These are phyloP conservation scores for Vinca minor DNA, from an alignment of 257 asterid species.

Conservation along the genomic window DNA sequence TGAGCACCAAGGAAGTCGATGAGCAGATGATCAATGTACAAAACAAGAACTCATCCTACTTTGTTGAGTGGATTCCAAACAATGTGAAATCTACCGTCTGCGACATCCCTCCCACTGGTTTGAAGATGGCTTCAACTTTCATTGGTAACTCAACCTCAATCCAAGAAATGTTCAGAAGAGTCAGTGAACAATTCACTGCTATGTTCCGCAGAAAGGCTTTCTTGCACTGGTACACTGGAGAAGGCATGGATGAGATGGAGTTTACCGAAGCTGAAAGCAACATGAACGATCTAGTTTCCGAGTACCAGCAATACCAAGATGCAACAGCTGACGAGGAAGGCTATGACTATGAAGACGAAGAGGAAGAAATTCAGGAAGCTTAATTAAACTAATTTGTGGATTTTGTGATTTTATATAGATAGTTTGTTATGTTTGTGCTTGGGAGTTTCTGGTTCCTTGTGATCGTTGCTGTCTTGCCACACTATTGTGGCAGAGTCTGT, in stretches of 20 bases:
- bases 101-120: constrained; percentile 60
- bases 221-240: too few relatives aligned
- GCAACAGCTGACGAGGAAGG: constrained; percentile 75
- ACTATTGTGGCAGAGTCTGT: constrained; percentile 14
- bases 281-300: constrained; percentile 73
- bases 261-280: too few relatives aligned
- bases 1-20: too few relatives aligned
- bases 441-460: constrained; percentile 4
- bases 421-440: constrained; percentile 1
- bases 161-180: too few relatives aligned
- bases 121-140: constrained; percentile 62
- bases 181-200: too few relatives aligned
- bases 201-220: too few relatives aligned
- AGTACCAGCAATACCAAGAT: constrained; percentile 72
- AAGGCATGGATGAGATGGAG: too few relatives aligned
- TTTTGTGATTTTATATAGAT: constrained; percentile 5
- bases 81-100: constrained; percentile 64
- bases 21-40: constrained; percentile 63
- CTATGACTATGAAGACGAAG: constrained; percentile 56
- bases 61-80: constrained; percentile 64
- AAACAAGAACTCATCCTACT: constrained; percentile 57
- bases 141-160: constrained; percentile 59
- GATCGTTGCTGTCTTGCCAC: constrained; percentile 17
- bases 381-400: too few relatives aligned
- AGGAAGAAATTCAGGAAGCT: constrained; percentile 38